Evolutionary conservation across 2,329 filamentous ascomycete genomes (phyloP), one percentile per base, ranked within the genome.

Genomic region (Stromatinia cepivora): DNA sequence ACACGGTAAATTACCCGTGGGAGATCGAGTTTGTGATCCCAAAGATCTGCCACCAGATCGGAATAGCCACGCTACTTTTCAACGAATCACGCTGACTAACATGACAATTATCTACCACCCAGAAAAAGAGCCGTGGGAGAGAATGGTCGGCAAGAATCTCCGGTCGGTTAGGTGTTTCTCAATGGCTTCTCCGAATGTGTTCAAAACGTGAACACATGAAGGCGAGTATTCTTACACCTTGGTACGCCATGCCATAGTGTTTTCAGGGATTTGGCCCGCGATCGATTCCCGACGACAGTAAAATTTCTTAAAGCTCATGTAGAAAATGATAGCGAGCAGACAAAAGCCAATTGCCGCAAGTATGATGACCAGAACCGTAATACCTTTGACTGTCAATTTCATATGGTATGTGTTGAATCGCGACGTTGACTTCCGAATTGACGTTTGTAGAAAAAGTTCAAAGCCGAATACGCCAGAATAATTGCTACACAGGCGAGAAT

Each of bases 391-490:
- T 31, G 66, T 68, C 34, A 28, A 54, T 8, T 22, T 68, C 66
- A 68, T 68, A 53, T 46, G 20, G 48, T 68, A 54, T 45, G 48
- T 25, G 22, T 28, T 22, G 57, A 64, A 9, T 68, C 57, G 15
- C 66, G 66, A 53, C 66, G 66, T 56, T 64, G 57, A 31, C 66
- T 68, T 63, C 66, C 66, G 20, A 68, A 68, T 63, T 68, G 57
- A 36, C 59, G 66, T 46, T 54, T 63, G 66, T 68, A 68, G 57
- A 68, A 64, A 62, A 68, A 62, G 48, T 64, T 68, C 36, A 63
- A 46, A 28, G 57, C 66, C 42, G 66, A 63, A 28, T 68, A 68
- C 46, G 57, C 58, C 31, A 68, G 42, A 46, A 68, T 68, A 3
- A 64, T 68, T 31, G 48, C 66, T 39, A 68, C 48, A 68, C 66